These are phyloP conservation scores for Cystobasidium slooffiae DNA, from an alignment of 1,284 basidiomycete species.

Conservation along the genomic window DNA sequence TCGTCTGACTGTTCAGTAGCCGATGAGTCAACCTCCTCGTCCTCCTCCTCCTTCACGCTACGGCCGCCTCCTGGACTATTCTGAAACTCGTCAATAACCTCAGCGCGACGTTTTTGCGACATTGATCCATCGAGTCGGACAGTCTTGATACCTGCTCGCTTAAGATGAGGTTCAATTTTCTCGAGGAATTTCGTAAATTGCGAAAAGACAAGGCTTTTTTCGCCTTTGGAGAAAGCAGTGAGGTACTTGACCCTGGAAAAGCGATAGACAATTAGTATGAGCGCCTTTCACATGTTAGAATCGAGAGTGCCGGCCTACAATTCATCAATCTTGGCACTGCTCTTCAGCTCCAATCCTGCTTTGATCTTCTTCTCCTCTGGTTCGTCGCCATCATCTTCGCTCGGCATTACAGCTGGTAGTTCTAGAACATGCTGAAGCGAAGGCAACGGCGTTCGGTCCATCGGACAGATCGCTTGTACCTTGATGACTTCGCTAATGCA, in stretches of 20 bases:
- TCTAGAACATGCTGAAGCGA: conserved; percentile 35
- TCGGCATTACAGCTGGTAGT: conserved; percentile 32
- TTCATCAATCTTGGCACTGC: conserved; percentile 38
- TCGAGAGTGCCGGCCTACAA: conserved; percentile 9
- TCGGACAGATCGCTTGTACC: conserved; percentile 25
- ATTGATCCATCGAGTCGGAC: conserved; percentile 52
- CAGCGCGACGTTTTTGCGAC: conserved; percentile 50
- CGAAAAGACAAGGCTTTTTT: conserved; percentile 52
- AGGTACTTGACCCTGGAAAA: conserved; percentile 28
- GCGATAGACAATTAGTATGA: neutral
- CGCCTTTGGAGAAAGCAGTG: conserved; percentile 31
- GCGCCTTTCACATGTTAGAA: neutral
- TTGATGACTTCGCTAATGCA: conserved; percentile 43
- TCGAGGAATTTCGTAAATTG: conserved; percentile 53
- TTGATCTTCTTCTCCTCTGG: neutral
- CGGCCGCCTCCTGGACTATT: conserved; percentile 6
- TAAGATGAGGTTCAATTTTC: conserved; percentile 41
- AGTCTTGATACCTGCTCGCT: conserved; percentile 32
- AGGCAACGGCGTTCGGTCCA: conserved; percentile 31
- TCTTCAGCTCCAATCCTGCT: neutral
- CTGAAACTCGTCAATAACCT: conserved; percentile 48
- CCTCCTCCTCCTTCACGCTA: neutral
- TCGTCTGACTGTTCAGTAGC: conserved; percentile 13
- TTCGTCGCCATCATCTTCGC: conserved; percentile 17
- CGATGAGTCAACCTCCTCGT: neutral